Evolutionary conservation across 2,329 filamentous ascomycete genomes (phyloP).

Genomic region (Nigrospora oryzae): DNA sequence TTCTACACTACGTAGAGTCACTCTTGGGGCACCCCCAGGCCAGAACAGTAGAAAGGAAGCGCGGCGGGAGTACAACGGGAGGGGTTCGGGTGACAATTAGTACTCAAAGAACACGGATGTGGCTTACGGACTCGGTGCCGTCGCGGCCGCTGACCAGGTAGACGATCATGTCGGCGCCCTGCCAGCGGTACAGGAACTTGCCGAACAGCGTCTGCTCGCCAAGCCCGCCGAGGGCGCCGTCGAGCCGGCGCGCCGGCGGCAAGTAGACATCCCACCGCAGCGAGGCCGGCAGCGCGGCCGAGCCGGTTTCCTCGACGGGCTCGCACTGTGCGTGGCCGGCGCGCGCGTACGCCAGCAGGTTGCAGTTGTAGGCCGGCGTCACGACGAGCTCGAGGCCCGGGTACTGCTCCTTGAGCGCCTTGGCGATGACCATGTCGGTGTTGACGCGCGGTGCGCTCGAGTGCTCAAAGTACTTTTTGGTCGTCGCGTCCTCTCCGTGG

Average conservation of each 20-base stretch:
- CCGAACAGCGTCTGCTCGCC: conserved; percentile 23
- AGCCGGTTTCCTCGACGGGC: conserved; percentile 18
- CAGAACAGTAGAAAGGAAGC: too few relatives aligned
- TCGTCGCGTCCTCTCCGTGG: conserved; percentile 6
- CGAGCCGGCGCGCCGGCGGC: conserved; percentile 30
- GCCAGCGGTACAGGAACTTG: conserved; percentile 34
- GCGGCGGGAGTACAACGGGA: too few relatives aligned
- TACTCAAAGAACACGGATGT: too few relatives aligned
- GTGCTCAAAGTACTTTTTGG: conserved; percentile 28
- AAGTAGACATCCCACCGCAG: conserved; percentile 29
- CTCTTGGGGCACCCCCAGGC: too few relatives aligned
- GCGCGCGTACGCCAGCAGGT: conserved; percentile 33
- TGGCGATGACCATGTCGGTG: conserved; percentile 32
- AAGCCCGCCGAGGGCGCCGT: conserved; percentile 26
- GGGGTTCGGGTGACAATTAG: too few relatives aligned
- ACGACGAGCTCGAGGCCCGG: conserved; percentile 32
- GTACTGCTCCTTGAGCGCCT: conserved; percentile 31
- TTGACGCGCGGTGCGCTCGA: conserved; percentile 28
- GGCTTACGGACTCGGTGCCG: conserved; percentile 10
- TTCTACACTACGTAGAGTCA: too few relatives aligned
- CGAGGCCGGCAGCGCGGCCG: conserved; percentile 21
- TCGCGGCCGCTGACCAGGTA: conserved; percentile 34
- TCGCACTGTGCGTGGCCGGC: conserved; percentile 27
- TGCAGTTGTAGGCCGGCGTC: conserved; percentile 17
- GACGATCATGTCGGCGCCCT: conserved; percentile 30